Evolutionary conservation across 257 asterid genomes (phyloP).

Genomic region (Rubia yunnanensis): DNA sequence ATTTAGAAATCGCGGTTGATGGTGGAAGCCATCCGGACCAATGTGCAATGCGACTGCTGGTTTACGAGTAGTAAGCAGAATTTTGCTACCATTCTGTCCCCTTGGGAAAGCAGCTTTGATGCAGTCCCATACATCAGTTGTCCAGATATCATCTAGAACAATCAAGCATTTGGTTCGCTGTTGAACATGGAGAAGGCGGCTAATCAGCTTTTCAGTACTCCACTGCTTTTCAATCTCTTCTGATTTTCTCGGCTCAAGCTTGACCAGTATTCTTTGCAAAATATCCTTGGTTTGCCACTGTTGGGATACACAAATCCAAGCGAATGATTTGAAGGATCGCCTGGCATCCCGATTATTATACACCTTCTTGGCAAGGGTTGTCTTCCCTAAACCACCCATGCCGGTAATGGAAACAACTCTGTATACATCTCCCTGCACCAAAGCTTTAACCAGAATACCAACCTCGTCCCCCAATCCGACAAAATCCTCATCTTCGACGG

Average conservation of each 20-base stretch:
- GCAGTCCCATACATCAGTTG: background rate
- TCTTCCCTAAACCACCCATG: background rate
- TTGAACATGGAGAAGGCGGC: background rate
- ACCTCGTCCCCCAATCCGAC: constrained; percentile 5
- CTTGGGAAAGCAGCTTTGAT: background rate
- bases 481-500: constrained; percentile 1
- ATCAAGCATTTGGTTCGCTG: background rate
- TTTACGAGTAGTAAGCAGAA: background rate
- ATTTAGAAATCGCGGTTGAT: background rate
- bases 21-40: constrained; percentile 3
- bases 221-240: background rate
- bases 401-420: background rate
- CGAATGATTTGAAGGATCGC: background rate
- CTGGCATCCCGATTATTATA: background rate
- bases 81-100: background rate
- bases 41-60: background rate
- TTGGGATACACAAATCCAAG: background rate
- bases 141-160: background rate
- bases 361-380: background rate
- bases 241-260: background rate
- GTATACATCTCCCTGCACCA: background rate
- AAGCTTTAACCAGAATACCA: background rate
- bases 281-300: background rate
- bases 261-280: background rate
- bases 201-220: background rate